Evolutionary conservation across 2,329 filamentous ascomycete species (phyloP), one percentile per base, ranked within the genome.

Genomic region (Trichoderma breve): DNA sequence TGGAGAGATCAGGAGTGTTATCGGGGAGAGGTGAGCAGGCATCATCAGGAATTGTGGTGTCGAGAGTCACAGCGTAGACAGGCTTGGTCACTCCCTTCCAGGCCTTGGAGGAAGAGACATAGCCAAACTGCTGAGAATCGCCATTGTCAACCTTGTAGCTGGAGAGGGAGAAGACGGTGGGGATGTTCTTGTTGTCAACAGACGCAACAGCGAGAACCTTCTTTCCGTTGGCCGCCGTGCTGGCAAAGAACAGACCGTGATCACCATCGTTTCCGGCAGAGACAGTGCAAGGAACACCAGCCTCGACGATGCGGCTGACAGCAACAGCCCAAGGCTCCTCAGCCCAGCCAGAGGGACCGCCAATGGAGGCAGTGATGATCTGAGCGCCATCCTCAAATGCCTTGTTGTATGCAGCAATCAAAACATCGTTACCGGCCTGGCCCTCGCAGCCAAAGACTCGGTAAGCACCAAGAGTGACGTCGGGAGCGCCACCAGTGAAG

Each of bases 1-100:
- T 82, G 58, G 85, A 86, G 18, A 92, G 82, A 74, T 91, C 86
- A 1, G 89, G 87, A 0, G 87, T 89, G 72, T 83, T 81, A 15
- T 80, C 83, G 2, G 88, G 87, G 51, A 86, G 84, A 8, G 86
- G 78, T 2, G 82, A 77, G 76, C 90, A 92, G 12, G 81, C 88
- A 73, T 87, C 84, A 51, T 85, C 82, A 0, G 81, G 74, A 34
- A 85, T 81, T 2, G 82, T 81, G 15, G 84, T 83, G 78, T 91
- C 82, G 73, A 84, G 83, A 76, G 80, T 86, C 34, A 83, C 81
- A 11, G 87, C 79, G 81, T 84, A 88, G 1, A 89, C 79, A 0
- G 85, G 84, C 7, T 87, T 81, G 36, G 87, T 82, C 3, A 70
- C 67, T 36, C 57, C 57, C 14, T 70, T 43, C 67, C 67, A 70